Base-by-base conservation (phyloP, 176 grass and related monocot genomes). In the Dactylis glomerata region DNA sequence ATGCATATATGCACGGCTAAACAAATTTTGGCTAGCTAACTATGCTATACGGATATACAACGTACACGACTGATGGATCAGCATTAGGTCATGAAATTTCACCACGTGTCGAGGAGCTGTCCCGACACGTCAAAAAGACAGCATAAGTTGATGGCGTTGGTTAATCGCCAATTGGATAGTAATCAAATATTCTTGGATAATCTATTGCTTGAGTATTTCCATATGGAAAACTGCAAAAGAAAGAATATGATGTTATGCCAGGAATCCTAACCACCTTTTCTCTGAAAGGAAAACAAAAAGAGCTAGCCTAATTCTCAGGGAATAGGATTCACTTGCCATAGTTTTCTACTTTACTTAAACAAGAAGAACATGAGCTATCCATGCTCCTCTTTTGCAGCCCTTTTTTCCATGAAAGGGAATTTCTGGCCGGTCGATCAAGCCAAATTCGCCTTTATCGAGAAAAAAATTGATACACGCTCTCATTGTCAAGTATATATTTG, bases 401-500 rank as follows among this genome's bases (percentile, higher is more conserved):
- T 26, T 65, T 63, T 89, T 70, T 44, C 56, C 22, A 57, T 40
- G 46, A 86, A 90, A 83, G 73, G 73, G 73, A 86, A 89, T 65
- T 90, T 83, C 69, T 75, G 70, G 82, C 82, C 72, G 78, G 50
- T 77, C 24, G n/a, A 82, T 71, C 32, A 26, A 17, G 54, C 68
- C 42, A 83, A 83, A 20, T 44, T 78, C 34, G 42, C 64, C 83
- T 90, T 82, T 86, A 33, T 27, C 20, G 17, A 5, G 64, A 86
- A 82, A 34, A 86, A 80, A 89, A 83, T 52, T 3, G 66, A 86
- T 86, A 58, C 66, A 47, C 49, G 66, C 52, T 17, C 23, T 86
- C 84, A 40, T 66, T 90, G 84, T 86, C 79, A 90, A 90, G 88
- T 86, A 86, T 86, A 90, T 86, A 86, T 86, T 86, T 90, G 45